phyloP scores from a whole-genome alignment of 2,329 filamentous ascomycete genomes.

The Claviceps sp. region DNA sequence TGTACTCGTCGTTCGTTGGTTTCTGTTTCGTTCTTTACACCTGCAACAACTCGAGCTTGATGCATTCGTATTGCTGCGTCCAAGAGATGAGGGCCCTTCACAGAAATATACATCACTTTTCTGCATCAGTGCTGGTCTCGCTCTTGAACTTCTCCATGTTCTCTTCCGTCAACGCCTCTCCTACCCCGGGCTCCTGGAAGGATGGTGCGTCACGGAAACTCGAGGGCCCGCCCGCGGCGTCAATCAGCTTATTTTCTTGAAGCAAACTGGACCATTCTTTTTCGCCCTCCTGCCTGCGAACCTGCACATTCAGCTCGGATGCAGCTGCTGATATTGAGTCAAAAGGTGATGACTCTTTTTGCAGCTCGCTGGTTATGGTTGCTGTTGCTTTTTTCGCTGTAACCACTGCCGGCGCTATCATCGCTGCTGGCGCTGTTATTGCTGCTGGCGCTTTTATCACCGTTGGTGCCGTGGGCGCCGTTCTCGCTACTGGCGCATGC shows the following conservation, averaged over 20 bases:
- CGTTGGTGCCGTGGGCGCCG: too few species aligned
- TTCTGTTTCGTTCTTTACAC: too few species aligned
- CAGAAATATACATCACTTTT: not conserved
- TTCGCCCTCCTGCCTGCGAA: slow-evolving; percentile 23
- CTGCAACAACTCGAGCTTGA: too few species aligned
- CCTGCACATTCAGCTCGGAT: slow-evolving; percentile 19
- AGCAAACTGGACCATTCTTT: slow-evolving; percentile 29
- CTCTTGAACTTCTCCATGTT: slow-evolving; percentile 35
- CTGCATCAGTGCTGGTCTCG: slow-evolving; percentile 13
- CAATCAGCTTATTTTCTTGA: slow-evolving; percentile 33
- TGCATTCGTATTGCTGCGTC: too few species aligned
- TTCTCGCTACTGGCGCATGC: too few species aligned
- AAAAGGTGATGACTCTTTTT: slow-evolving; percentile 29
- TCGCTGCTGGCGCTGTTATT: too few species aligned
- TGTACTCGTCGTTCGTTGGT: too few species aligned
- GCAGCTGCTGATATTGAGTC: slow-evolving; percentile 19
- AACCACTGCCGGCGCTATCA: too few species aligned
- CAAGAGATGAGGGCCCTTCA: too few species aligned
- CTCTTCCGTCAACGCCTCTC: slow-evolving; percentile 38
- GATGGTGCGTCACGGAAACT: slow-evolving; percentile 18
- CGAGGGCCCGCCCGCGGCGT: slow-evolving; percentile 27
- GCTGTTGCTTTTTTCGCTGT: not conserved
- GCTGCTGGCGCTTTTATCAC: not conserved
- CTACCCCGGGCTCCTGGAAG: slow-evolving; percentile 20
- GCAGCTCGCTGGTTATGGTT: slow-evolving; percentile 16